Conservation (phyloP, 768 basidiomycete species). For the Lenzites betulinus region DNA sequence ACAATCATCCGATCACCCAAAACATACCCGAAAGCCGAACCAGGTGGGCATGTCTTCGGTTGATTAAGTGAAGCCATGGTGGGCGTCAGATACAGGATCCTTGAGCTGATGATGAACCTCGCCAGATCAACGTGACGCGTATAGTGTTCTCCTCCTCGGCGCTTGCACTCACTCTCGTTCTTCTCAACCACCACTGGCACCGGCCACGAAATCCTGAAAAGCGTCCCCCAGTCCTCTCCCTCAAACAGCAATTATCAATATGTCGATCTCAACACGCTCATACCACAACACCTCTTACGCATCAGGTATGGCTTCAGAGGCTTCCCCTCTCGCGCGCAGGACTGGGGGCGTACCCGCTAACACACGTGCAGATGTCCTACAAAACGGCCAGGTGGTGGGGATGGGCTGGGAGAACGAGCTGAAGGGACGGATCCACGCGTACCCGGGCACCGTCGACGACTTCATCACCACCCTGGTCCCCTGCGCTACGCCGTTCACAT, state of each 20-base stretch:
- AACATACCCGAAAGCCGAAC: too few relatives aligned
- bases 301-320: conserved; percentile 1
- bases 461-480: conserved; percentile 6
- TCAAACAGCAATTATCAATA: background rate
- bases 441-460: background rate
- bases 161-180: too few relatives aligned
- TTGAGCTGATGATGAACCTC: too few relatives aligned
- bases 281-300: background rate
- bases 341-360: background rate
- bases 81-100: too few relatives aligned
- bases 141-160: too few relatives aligned
- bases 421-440: background rate
- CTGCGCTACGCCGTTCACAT: background rate
- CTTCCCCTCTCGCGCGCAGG: background rate
- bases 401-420: conserved; percentile 1
- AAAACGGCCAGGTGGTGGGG: background rate
- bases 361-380: background rate
- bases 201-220: too few relatives aligned
- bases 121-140: too few relatives aligned
- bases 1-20: too few relatives aligned
- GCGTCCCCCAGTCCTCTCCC: too few relatives aligned
- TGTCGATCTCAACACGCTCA: background rate
- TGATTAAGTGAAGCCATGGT: too few relatives aligned
- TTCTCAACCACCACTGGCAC: too few relatives aligned
- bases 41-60: too few relatives aligned